phyloP scores from a whole-genome alignment of 495 filamentous ascomycete genomes.

The Parathielavia appendiculata region DNA sequence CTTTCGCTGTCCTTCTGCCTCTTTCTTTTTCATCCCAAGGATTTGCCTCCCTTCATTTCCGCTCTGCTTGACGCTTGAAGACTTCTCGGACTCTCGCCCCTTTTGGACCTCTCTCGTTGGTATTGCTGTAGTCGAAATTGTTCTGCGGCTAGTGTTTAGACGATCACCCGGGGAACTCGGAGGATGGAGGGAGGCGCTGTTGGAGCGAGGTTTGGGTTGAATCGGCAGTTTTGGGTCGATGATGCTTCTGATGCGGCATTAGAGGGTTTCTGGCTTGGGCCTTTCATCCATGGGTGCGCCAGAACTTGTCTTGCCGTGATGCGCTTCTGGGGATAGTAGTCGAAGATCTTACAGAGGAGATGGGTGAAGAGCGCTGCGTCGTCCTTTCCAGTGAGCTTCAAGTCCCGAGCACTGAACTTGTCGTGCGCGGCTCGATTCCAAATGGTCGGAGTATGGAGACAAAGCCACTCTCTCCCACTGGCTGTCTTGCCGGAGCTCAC shows the following conservation, averaged over 20 bases:
- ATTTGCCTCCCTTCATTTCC: too few relatives aligned
- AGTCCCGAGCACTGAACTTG: not conserved
- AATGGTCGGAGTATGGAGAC: not conserved
- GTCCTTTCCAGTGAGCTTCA: conserved; percentile 4
- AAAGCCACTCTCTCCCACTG: conserved; percentile 5
- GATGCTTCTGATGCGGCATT: not conserved
- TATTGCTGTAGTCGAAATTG: too few relatives aligned
- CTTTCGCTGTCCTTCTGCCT: too few relatives aligned
- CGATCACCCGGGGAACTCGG: not conserved
- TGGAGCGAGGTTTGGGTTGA: not conserved
- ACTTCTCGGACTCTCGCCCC: too few relatives aligned
- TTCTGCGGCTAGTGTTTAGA: too few relatives aligned
- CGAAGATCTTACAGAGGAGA: conserved; percentile 5
- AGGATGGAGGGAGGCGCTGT: not conserved
- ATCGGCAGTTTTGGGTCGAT: not conserved
- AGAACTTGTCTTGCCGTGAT: conserved; percentile 4
- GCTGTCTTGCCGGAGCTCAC: not conserved
- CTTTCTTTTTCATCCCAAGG: too few relatives aligned
- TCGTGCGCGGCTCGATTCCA: not conserved
- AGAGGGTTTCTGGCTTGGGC: not conserved
- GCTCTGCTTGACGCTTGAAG: too few relatives aligned
- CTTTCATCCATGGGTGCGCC: conserved; percentile 8
- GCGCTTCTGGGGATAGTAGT: conserved; percentile 5
- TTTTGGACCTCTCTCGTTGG: too few relatives aligned
- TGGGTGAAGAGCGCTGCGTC: conserved; percentile 7